These are phyloP conservation scores for Cyclostephanos invisitatus DNA, from an alignment of 108 stramenopile species.

Conservation along the genomic window DNA sequence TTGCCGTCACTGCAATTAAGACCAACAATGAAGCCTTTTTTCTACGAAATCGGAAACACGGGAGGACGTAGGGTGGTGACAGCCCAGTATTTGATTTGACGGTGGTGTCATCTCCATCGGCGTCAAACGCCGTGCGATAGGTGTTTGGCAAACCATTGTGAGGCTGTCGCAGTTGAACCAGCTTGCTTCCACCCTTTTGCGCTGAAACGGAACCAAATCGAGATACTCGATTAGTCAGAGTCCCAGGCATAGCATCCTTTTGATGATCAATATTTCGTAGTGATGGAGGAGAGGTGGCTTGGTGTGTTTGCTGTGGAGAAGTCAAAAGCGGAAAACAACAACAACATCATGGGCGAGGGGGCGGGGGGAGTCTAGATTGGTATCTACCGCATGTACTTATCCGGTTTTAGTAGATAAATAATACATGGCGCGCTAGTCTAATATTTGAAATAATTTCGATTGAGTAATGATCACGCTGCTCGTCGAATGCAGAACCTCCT, in stretches of 20 bases:
- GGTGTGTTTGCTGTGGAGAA: no score
- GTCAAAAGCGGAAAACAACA: no score
- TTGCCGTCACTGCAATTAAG: slow-evolving; percentile 21
- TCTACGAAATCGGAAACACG: slow-evolving; percentile 34
- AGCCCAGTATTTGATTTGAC: slow-evolving; percentile 18
- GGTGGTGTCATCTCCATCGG: slow-evolving; percentile 12
- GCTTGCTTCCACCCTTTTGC: neutral
- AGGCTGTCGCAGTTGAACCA: neutral
- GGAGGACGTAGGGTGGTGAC: slow-evolving; percentile 38
- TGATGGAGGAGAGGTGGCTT: no score
- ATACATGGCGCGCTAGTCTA: no score
- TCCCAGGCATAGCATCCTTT: slow-evolving; percentile 1
- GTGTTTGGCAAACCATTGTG: neutral
- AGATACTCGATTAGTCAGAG: slow-evolving; percentile 8
- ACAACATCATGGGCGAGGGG: no score
- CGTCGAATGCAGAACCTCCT: no score
- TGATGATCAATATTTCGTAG: neutral
- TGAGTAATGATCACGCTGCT: no score
- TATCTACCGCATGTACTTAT: no score
- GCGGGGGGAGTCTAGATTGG: no score
- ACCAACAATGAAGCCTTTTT: slow-evolving; percentile 19
- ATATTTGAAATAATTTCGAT: no score
- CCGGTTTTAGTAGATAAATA: no score
- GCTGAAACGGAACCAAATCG: slow-evolving; percentile 16
- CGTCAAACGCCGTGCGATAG: neutral